These are phyloP conservation scores for Lasiodiplodia sp. DNA, from an alignment of 2,329 filamentous ascomycete species.

Conservation along the genomic window DNA sequence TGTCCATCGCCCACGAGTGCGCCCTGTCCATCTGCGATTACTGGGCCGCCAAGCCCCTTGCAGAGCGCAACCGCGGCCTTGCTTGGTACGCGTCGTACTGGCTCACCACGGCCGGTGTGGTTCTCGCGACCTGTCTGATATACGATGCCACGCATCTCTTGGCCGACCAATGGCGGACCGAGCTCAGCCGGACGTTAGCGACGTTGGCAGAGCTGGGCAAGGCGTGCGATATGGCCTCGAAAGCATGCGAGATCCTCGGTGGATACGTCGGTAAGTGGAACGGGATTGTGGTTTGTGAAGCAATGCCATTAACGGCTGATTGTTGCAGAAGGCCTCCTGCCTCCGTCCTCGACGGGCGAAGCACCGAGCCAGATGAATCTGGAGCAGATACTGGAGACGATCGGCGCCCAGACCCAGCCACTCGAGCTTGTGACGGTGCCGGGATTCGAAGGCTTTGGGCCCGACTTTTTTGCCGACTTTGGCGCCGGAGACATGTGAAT, in stretches of 20 bases:
- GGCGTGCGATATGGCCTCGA: constrained; percentile 3
- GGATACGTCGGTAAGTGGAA: constrained; percentile 1
- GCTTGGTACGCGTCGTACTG: constrained; percentile 17
- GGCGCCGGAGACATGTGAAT: neutral
- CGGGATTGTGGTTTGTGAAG: neutral
- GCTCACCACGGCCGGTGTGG: neutral
- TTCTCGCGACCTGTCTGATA: constrained; percentile 6
- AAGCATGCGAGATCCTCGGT: neutral
- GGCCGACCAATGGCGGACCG: neutral
- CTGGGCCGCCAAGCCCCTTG: neutral
- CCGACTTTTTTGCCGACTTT: neutral
- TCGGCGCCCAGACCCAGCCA: neutral
- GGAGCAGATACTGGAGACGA: constrained; percentile 8
- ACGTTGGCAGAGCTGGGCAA: neutral
- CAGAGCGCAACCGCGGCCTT: neutral
- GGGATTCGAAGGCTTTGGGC: neutral
- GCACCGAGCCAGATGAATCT: neutral
- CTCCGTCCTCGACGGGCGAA: neutral
- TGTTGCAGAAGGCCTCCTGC: neutral
- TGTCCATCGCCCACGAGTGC: constrained; percentile 6
- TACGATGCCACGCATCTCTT: neutral
- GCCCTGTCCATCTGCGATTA: constrained; percentile 1
- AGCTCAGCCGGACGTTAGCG: neutral
- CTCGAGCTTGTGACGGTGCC: constrained; percentile 9
- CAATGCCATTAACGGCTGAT: neutral